Conservation (phyloP, 2,329 filamentous ascomycete genomes). For the Pestalotiopsis sp. region DNA sequence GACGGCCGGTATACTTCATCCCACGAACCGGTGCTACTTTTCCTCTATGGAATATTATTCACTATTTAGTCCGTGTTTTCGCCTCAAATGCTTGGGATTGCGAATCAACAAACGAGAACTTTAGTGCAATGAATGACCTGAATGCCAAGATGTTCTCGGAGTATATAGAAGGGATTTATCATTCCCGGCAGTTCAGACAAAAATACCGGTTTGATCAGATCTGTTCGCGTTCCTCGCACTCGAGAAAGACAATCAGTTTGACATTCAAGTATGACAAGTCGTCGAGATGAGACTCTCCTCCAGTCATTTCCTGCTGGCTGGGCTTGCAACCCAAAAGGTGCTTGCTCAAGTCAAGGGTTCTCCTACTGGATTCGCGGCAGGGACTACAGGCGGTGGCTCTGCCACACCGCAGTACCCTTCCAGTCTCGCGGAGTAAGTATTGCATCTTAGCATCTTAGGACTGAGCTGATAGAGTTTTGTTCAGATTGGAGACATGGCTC, state of each 20-base stretch:
- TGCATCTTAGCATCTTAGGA: too few species aligned
- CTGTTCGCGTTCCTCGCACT: too few species aligned
- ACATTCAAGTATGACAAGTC: background rate
- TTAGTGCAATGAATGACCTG: background rate
- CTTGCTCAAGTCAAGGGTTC: background rate
- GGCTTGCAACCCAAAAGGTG: background rate
- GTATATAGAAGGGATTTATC: background rate
- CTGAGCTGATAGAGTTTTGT: background rate
- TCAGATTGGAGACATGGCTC: background rate
- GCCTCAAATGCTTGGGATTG: background rate
- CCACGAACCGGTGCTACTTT: background rate
- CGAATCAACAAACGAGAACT: background rate
- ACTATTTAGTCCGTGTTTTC: background rate
- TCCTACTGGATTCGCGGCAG: background rate
- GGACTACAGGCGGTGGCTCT: background rate
- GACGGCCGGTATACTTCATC: background rate
- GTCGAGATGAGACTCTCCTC: background rate
- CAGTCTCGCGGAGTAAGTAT: background rate
- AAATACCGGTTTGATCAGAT: too few species aligned
- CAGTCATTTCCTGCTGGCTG: background rate
- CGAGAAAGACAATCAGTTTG: background rate
- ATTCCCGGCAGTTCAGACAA: too few species aligned
- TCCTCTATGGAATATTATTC: background rate
- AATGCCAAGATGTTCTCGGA: background rate
- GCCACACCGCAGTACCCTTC: background rate